These are phyloP conservation scores for Mycena maculata DNA, from an alignment of 768 basidiomycete species.

Conservation along the genomic window DNA sequence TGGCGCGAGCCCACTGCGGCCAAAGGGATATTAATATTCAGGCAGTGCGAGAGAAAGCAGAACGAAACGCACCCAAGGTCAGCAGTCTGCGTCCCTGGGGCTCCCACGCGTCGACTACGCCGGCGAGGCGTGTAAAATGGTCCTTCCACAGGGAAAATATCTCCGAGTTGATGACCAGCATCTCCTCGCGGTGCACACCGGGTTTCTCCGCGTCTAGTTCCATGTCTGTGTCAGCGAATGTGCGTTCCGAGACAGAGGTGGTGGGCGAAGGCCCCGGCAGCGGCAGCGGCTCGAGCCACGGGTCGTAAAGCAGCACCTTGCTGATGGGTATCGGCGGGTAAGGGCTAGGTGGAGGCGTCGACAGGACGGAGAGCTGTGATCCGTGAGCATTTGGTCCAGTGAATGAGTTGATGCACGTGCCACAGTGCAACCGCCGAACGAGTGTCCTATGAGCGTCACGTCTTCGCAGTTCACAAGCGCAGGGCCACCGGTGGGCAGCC, in stretches of 20 bases:
- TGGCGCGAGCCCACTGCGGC: constrained; percentile 57
- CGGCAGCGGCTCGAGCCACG: constrained; percentile 85
- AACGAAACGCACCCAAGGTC: constrained; percentile 57
- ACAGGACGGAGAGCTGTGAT: constrained; percentile 68
- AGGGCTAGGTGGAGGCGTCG: constrained; percentile 54
- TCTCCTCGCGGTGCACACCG: constrained; percentile 34
- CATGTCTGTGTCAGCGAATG: constrained; percentile 8
- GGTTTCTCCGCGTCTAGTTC: constrained; percentile 15
- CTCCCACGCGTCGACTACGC: constrained; percentile 68
- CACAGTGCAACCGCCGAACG: constrained; percentile 61
- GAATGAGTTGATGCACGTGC: constrained; percentile 42
- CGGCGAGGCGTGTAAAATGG: constrained; percentile 72
- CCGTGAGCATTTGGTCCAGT: constrained; percentile 9
- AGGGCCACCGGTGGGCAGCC: constrained; percentile 44
- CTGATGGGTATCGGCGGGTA: constrained; percentile 62
- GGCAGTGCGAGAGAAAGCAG: background rate
- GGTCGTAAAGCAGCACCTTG: constrained; percentile 77
- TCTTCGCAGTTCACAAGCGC: constrained; percentile 47
- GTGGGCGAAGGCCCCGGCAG: constrained; percentile 63
- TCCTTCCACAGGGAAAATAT: constrained; percentile 82
- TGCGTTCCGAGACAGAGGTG: constrained; percentile 24
- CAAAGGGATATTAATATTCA: background rate
- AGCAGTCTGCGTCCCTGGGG: constrained; percentile 55
- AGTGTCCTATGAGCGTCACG: constrained; percentile 57
- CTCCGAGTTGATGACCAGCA: constrained; percentile 82